Conservation (phyloP, 371 early-diverging fungal species). For the Smittium culicis region DNA sequence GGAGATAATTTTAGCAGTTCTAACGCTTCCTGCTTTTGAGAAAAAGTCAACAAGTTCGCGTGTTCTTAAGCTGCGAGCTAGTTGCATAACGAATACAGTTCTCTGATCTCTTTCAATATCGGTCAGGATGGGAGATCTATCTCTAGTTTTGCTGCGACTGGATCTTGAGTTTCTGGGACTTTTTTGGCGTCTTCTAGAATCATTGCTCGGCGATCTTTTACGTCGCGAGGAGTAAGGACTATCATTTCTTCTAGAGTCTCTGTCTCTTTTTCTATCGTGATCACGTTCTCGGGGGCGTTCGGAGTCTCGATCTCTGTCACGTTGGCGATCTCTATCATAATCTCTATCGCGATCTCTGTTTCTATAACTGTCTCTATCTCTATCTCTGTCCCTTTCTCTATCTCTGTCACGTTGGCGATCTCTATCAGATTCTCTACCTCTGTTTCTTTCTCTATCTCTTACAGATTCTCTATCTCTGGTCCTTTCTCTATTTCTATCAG, state of each 20-base stretch:
- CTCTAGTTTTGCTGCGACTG: constrained; percentile 30
- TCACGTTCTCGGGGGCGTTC: background rate
- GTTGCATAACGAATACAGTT: constrained; percentile 89
- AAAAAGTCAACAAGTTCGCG: constrained; percentile 85
- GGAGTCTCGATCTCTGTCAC: background rate
- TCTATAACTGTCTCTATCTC: too few species aligned
- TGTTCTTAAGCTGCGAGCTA: constrained; percentile 61
- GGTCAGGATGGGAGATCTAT: constrained; percentile 50
- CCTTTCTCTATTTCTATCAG: background rate
- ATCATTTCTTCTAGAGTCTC: constrained; percentile 13
- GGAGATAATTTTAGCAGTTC: constrained; percentile 74
- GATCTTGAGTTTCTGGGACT: constrained; percentile 8
- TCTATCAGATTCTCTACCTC: background rate
- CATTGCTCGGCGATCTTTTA: too few species aligned
- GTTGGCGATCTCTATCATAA: too few species aligned
- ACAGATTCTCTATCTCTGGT: background rate
- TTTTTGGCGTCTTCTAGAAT: too few species aligned
- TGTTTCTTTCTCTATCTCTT: background rate
- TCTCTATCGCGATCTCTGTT: too few species aligned
- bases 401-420: background rate
- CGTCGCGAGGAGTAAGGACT: too few species aligned
- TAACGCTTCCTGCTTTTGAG: constrained; percentile 62
- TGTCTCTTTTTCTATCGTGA: constrained; percentile 11
- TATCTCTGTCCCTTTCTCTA: too few species aligned
- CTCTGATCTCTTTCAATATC: constrained; percentile 70